Evolutionary conservation across 495 filamentous ascomycete species (phyloP).

Genomic region (Saxophila tyrrhenica): DNA sequence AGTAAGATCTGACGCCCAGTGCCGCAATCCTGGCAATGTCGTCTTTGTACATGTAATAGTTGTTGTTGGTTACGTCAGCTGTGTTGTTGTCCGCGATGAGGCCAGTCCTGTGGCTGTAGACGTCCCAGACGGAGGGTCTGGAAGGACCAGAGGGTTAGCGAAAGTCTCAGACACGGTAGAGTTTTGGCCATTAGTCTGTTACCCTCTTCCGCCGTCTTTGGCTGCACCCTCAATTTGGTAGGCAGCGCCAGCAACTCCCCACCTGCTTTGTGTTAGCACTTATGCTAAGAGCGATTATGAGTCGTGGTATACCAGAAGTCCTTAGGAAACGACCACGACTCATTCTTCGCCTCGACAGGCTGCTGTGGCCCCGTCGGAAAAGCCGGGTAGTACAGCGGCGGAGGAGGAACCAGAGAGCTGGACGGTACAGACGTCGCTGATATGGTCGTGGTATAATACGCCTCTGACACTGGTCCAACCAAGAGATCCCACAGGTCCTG

Average conservation of each 20-base stretch:
- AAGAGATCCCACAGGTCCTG: constrained; percentile 19
- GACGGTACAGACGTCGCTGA: constrained; percentile 11
- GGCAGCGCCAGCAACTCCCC: constrained; percentile 28
- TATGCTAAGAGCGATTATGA: not conserved
- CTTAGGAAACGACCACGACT: constrained; percentile 20
- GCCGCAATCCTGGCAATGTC: constrained; percentile 28
- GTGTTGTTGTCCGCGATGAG: constrained; percentile 17
- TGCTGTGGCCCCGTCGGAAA: constrained; percentile 11
- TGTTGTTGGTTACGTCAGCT: constrained; percentile 23
- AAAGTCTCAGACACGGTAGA: too few species aligned
- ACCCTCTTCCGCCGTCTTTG: constrained; percentile 25
- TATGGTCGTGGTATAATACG: constrained; percentile 7
- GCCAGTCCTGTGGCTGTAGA: constrained; percentile 20
- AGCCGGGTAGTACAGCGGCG: constrained; percentile 7
- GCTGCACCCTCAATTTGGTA: constrained; percentile 28
- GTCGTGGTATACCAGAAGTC: constrained; percentile 19
- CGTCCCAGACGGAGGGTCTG: constrained; percentile 26
- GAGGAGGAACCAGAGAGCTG: constrained; percentile 13
- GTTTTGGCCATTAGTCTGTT: too few species aligned
- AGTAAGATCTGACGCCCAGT: constrained; percentile 24
- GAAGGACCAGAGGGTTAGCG: too few species aligned
- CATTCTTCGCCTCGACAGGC: constrained; percentile 13
- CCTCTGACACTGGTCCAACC: constrained; percentile 8
- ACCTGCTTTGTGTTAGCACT: not conserved
- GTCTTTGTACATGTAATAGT: constrained; percentile 30